Base-by-base conservation (phyloP, 2,329 filamentous ascomycete species). In the Penicillium sp. region DNA sequence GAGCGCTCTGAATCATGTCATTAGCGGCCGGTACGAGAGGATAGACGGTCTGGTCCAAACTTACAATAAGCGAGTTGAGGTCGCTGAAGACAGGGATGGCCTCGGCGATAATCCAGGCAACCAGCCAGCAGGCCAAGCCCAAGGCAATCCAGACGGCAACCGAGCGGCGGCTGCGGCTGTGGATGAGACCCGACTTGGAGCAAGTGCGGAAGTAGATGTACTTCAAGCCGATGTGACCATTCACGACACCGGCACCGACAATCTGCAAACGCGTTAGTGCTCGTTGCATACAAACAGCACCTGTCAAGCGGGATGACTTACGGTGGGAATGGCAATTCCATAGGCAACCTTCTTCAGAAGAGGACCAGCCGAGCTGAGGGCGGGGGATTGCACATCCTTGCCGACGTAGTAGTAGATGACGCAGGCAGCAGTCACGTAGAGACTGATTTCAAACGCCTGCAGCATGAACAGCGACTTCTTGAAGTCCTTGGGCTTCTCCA, bases 361-460 rank as follows among this genome's bases (percentile, higher is more conserved):
- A 3, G 64, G 64, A 1, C 76, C 74, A 4, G 82, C 79, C 0
- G 83, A 84, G 17, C 79, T 79, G 0, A 88, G 75, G 0, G 85
- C 84, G 0, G 84, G 85, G 1, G 79, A 82, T 0, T 75, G 71
- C 5, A 87, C 83, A 6, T 73, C 66, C 0, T 72, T 69, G 0
- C 85, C 84, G 17, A 79, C 79, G 60, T 77, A 87, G 58, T 78
- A 75, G 68, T 88, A 88, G 59, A 87, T 81, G 43, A 87, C 76
- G 15, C 79, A 75, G 19, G 82, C 82, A 1, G 82, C 82, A 15
- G 83, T 62, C 19, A 83, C 72, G 65, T 87, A 88, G 34, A 87
- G 74, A 17, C 67, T 64, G 0, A 79, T 80, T 53, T 83, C 80
- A 51, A 75, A 72, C 29, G 72, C 68, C 63, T 84, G 81, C 15